Percentiles rank a stretch among this genome's conserved stretches.
Conservation (phyloP, 768 basidiomycete genomes). For the Cystofilobasidium macerans region DNA sequence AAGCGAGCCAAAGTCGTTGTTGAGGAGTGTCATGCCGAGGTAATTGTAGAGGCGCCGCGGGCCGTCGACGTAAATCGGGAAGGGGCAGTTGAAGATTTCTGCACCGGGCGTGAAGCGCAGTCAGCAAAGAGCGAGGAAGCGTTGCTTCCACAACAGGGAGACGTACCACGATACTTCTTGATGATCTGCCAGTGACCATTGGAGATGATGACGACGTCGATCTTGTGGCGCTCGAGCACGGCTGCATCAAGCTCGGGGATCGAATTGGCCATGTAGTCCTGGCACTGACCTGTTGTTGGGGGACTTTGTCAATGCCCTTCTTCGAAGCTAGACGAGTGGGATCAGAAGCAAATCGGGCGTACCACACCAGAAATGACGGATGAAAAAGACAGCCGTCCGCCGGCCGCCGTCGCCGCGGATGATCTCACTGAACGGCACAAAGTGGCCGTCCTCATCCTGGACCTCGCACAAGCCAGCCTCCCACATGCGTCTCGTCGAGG, state of each 20-base stretch:
- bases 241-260: slow-evolving; percentile 33
- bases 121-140: not conserved
- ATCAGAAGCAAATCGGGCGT: not conserved
- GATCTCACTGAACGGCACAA: slow-evolving; percentile 27
- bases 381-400: slow-evolving; percentile 38
- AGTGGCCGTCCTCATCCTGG: slow-evolving; percentile 27
- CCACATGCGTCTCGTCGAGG: slow-evolving; percentile 30
- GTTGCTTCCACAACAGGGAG: not conserved
- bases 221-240: slow-evolving; percentile 1
- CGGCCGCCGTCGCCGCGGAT: slow-evolving; percentile 22
- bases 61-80: slow-evolving; percentile 38
- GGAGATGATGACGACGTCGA: slow-evolving; percentile 29
- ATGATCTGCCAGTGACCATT: slow-evolving; percentile 38
- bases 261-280: slow-evolving; percentile 36
- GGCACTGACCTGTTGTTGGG: slow-evolving; percentile 26
- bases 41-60: slow-evolving; percentile 34
- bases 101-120: not conserved
- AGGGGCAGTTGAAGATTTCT: slow-evolving; percentile 37
- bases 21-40: slow-evolving; percentile 37
- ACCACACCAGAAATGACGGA: slow-evolving; percentile 37
- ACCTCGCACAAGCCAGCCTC: slow-evolving; percentile 35
- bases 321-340: too few relatives aligned
- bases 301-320: not conserved
- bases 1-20: slow-evolving; percentile 35
- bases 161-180: slow-evolving; percentile 33